These are phyloP conservation scores for Fennellomyces sp. DNA, from an alignment of 371 early-diverging fungal genomes.

Conservation along the genomic window DNA sequence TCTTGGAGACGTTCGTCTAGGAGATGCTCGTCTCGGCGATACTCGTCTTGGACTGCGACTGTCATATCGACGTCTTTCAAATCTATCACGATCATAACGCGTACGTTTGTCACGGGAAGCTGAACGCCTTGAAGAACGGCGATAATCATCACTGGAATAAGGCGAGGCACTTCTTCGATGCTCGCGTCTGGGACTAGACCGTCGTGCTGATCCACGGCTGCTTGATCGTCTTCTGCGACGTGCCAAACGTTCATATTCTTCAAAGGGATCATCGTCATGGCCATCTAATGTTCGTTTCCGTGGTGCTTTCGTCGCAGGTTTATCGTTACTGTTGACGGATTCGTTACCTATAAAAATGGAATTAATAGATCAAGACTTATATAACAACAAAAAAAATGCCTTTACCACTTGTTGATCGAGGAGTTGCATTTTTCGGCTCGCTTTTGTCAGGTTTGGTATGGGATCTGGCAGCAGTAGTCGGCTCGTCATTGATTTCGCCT, in stretches of 20 bases:
- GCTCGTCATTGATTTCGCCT: conserved; percentile 29
- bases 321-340: neutral
- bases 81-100: neutral
- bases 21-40: neutral
- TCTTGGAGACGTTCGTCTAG: too few relatives aligned
- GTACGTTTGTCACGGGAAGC: neutral
- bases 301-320: neutral
- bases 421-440: neutral
- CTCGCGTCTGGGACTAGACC: neutral
- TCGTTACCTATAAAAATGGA: neutral
- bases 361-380: neutral
- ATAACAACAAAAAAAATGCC: neutral
- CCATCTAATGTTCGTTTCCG: conserved; percentile 15
- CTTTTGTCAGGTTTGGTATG: neutral
- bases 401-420: neutral
- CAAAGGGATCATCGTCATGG: conserved; percentile 41
- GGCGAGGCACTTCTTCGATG: conserved; percentile 9
- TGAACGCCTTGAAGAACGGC: neutral
- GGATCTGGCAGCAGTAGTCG: neutral
- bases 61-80: neutral
- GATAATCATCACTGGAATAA: conserved; percentile 11
- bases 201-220: conserved; percentile 8
- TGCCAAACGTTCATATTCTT: conserved; percentile 40
- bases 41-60: neutral
- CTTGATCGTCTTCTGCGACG: conserved; percentile 16